A percentile compares a stretch with the other conserved stretches of the same genome.
Evolutionary conservation across 2,329 filamentous ascomycete species (phyloP).

Genomic region (Neurospora sp.): DNA sequence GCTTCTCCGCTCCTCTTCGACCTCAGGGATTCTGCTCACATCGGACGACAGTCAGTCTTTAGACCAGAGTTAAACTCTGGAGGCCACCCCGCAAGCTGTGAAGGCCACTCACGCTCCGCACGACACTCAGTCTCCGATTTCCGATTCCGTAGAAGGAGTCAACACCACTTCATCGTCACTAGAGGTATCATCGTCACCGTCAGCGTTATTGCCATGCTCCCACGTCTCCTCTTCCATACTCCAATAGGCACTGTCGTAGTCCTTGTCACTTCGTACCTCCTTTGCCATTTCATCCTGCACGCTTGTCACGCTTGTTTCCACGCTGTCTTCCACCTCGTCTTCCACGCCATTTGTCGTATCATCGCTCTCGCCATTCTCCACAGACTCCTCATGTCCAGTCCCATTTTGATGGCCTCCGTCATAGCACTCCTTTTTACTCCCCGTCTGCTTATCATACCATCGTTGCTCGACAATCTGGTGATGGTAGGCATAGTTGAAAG

Average conservation of each 20-base stretch:
- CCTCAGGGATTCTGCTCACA: neutral
- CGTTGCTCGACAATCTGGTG: neutral
- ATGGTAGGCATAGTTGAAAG: neutral
- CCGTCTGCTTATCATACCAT: neutral
- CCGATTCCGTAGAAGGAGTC: neutral
- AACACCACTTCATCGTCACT: neutral
- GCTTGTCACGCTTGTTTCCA: neutral
- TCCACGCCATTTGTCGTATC: neutral
- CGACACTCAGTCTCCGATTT: neutral
- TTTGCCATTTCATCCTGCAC: neutral
- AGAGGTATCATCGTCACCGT: neutral
- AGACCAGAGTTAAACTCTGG: neutral
- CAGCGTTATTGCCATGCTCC: neutral
- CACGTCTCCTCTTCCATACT: neutral
- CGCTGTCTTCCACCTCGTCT: neutral
- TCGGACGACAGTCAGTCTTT: neutral
- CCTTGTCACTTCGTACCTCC: neutral
- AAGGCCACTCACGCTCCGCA: neutral
- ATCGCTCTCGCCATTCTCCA: neutral
- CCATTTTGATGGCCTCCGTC: neutral
- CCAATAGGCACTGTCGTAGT: neutral
- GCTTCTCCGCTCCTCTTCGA: neutral
- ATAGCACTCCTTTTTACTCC: neutral
- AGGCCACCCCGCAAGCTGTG: neutral
- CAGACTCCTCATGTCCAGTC: neutral